These are phyloP conservation scores for Posidonia australis DNA, from an alignment of 106 monocot genomes.

Conservation along the genomic window DNA sequence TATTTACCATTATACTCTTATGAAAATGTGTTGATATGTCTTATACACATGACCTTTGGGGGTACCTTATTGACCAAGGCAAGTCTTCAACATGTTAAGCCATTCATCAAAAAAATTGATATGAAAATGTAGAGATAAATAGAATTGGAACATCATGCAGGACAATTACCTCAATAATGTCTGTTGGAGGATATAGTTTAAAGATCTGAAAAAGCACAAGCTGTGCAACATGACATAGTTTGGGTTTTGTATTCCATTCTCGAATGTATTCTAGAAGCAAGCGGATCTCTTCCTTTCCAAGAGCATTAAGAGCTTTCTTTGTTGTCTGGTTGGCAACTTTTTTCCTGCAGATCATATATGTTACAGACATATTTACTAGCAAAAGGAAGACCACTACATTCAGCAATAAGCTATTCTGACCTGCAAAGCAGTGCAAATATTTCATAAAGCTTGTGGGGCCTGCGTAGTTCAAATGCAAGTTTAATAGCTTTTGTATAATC, in stretches of 20 bases:
- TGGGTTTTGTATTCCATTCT: conserved; percentile 97
- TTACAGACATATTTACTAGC: conserved; percentile 1
- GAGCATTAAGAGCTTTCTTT: conserved; percentile 41
- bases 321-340: conserved; percentile 25
- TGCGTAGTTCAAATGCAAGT: conserved; percentile 88
- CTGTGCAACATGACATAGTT: conserved; percentile 83
- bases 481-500: conserved; percentile 78
- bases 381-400: neutral
- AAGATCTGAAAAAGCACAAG: conserved; percentile 59
- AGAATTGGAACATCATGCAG: neutral
- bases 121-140: neutral
- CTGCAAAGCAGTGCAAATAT: conserved; percentile 62
- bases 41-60: too few relatives aligned
- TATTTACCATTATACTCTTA: too few relatives aligned
- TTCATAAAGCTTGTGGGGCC: conserved; percentile 71
- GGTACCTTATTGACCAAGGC: too few relatives aligned
- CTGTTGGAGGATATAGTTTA: conserved; percentile 53
- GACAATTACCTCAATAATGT: conserved; percentile 66
- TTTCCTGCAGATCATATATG: conserved; percentile 30
- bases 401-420: conserved; percentile 15
- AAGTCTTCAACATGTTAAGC: too few relatives aligned
- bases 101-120: too few relatives aligned
- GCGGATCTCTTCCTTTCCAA: conserved; percentile 71
- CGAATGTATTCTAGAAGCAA: conserved; percentile 77
- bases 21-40: too few relatives aligned